Base-by-base conservation (phyloP, 2,329 filamentous ascomycete genomes). In the Fusarium sp. region DNA sequence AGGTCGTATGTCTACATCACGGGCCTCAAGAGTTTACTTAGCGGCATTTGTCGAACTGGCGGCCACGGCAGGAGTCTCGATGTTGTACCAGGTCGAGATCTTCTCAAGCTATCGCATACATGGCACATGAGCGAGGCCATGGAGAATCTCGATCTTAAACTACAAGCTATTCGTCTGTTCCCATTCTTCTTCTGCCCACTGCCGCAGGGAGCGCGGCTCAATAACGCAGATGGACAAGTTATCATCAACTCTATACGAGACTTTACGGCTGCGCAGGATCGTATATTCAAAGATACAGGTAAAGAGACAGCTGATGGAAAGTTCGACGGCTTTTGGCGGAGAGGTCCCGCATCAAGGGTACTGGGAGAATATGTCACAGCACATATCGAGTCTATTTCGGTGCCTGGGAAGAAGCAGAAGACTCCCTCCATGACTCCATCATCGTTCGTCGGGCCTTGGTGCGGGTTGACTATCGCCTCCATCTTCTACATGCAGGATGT, bases 21-120 rank as follows among this genome's bases (percentile, higher is more conserved):
- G 2, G 67, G 67, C 10, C 31, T 70, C 13, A 70, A 70, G n/a
- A 70, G 52, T 10, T 26, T 70, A 11, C 66, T 70, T 2, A 26
- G 26, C 2, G 67, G 67, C 11, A n/a, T 70, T 7, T 52, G 38
- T 15, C 66, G 66, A 6, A 20, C 47, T 2, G 45, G 20, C 1
- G 57, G 66, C 7, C 10, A 47, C 3, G 31, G 20, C 2, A 38
- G 20, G 5, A 54, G 36, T 4, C 24, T 70, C 1, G n/a, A 64
- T 13, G 41, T 24, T 18, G 28, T 54, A 13, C 38, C 67, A 0
- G 66, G 45, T 7, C 15, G 2, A 18, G 39, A 17, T 12, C 52
- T 70, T 3, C n/a, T 70, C 4, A 48, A 70, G 8, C 31, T 70
- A 28, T 65, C 66, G 3, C 48, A 70, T 6, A 13, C n/a, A 7